These are phyloP conservation scores for Eucalyptus regnans DNA, from an alignment of 345 rosid genomes.

Conservation along the genomic window DNA sequence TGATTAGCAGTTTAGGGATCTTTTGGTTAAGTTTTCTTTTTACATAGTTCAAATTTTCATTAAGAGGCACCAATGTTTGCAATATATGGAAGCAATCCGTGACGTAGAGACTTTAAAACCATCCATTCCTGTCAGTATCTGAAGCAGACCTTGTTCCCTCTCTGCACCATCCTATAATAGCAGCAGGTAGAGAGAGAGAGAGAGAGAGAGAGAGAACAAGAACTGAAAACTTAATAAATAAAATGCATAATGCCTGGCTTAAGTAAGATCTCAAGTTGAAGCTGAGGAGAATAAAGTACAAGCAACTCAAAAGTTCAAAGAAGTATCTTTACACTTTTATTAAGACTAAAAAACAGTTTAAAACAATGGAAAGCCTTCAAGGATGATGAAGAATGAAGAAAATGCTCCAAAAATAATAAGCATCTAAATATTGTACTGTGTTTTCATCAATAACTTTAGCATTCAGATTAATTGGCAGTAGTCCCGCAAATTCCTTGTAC, in stretches of 20 bases:
- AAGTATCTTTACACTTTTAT: background rate
- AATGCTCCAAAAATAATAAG: background rate
- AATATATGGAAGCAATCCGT: constrained; percentile 26
- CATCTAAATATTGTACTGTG: background rate
- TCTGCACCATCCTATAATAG: constrained; percentile 83
- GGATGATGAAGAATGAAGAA: background rate
- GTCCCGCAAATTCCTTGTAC: background rate
- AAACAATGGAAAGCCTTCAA: background rate
- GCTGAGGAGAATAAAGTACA: background rate
- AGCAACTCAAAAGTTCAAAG: background rate
- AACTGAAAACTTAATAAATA: background rate
- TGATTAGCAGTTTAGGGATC: background rate
- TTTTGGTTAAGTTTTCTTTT: background rate
- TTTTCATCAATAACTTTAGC: background rate
- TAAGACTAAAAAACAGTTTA: background rate
- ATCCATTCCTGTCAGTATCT: constrained; percentile 91
- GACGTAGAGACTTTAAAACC: constrained; percentile 83
- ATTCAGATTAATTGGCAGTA: background rate
- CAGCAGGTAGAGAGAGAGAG: background rate
- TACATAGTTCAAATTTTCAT: no score
- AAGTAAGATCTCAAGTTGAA: background rate
- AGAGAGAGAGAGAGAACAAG: background rate
- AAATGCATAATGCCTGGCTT: background rate
- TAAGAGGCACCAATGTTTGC: background rate
- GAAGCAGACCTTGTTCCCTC: constrained; percentile 96